Conservation (phyloP, 106 monocot species). For the Cymbidium sinense region DNA sequence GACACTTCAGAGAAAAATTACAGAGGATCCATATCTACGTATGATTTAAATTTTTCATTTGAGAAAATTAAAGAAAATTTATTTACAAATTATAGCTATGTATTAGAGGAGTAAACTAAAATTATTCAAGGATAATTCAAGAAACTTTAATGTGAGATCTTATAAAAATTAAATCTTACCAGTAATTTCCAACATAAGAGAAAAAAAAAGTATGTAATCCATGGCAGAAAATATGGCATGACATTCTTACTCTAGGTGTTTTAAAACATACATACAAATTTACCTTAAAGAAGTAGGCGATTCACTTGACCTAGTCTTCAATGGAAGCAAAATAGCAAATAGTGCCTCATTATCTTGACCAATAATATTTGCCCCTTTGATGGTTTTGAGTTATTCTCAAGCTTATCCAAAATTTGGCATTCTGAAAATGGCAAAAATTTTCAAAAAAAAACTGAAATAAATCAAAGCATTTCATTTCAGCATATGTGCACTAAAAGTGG, state of each 20-base stretch:
- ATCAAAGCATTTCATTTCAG: neutral
- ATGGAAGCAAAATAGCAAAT: conserved; percentile 51
- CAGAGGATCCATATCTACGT: no score
- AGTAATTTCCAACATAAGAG: neutral
- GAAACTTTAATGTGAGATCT: no score
- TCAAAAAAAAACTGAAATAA: conserved; percentile 4
- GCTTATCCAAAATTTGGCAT: conserved; percentile 52
- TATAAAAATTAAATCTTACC: no score
- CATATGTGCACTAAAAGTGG: neutral
- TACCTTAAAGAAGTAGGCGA: conserved; percentile 49
- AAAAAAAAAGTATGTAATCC: neutral
- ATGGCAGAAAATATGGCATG: neutral
- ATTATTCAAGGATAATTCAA: no score
- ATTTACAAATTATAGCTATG: no score
- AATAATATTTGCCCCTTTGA: conserved; percentile 76
- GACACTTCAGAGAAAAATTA: no score
- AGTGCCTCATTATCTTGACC: conserved; percentile 70
- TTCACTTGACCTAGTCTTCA: conserved; percentile 40
- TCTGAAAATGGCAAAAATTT: conserved; percentile 28
- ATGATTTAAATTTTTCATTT: no score
- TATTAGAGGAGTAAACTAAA: no score
- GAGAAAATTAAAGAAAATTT: no score
- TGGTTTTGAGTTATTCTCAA: conserved; percentile 82
- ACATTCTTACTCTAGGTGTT: neutral
- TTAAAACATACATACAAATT: neutral